Conservation (phyloP, 2,329 filamentous ascomycete genomes). For the Pestalotiopsis fici region DNA sequence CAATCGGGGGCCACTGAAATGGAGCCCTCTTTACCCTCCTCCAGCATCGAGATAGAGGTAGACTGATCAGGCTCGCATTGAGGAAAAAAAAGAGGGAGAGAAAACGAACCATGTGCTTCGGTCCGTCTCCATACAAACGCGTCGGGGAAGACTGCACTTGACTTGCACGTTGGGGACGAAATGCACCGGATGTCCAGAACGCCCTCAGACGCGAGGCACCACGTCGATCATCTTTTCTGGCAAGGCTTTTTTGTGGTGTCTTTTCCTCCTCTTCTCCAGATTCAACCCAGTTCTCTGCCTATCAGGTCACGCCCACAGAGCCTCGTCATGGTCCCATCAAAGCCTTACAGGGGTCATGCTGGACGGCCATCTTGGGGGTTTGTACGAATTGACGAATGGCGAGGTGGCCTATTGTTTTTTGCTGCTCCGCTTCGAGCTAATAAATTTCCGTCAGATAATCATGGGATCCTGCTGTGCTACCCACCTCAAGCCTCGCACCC, state of each 20-base stretch:
- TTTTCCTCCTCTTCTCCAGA: not conserved
- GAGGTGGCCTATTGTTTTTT: not conserved
- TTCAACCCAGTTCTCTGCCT: not conserved
- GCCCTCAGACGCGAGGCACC: not conserved
- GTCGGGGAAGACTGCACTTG: not conserved
- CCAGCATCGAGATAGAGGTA: not conserved
- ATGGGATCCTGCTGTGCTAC: conserved; percentile 3
- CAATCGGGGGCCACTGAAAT: not conserved
- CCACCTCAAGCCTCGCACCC: not conserved
- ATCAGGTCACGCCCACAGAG: conserved; percentile 1
- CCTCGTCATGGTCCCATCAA: not conserved
- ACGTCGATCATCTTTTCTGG: not conserved
- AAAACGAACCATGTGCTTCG: not conserved
- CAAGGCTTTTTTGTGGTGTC: not conserved
- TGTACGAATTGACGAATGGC: not conserved
- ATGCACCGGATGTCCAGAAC: not conserved
- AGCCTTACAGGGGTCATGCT: conserved; percentile 1
- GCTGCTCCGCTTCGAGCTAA: not conserved
- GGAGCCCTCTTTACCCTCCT: not conserved
- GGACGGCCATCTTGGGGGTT: not conserved
- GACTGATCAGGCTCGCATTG: not conserved
- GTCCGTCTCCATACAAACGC: not conserved
- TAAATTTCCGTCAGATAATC: not conserved
- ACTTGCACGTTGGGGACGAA: not conserved
- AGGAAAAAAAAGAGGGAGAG: too few relatives aligned